Conservation (phyloP, 257 asterid species). For the Lycium ferocissimum region DNA sequence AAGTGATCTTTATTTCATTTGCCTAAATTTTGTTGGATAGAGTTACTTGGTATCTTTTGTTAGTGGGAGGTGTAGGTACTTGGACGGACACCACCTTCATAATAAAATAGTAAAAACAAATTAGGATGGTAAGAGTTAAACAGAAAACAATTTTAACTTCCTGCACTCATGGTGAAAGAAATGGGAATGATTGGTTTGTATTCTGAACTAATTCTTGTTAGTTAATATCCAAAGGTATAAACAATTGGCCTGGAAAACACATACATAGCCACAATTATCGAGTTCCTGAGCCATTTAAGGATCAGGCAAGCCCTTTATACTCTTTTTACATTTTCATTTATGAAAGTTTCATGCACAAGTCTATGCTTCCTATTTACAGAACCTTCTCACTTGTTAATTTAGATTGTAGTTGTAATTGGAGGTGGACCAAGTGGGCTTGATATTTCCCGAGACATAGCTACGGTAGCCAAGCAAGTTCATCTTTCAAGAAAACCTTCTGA, state of each 20-base stretch:
- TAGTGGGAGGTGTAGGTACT: neutral
- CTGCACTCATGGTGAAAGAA: neutral
- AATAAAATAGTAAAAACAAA: neutral
- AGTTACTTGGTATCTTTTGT: neutral
- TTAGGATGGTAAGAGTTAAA: neutral
- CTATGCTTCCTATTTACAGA: neutral
- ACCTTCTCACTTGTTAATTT: neutral
- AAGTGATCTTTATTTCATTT: neutral
- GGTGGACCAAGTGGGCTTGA: constrained; percentile 61
- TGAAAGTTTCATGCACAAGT: neutral
- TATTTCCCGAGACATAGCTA: constrained; percentile 53
- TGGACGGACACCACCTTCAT: neutral
- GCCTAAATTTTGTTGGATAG: too few relatives aligned
- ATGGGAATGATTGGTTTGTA: neutral
- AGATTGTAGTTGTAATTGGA: constrained; percentile 81
- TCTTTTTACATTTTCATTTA: neutral
- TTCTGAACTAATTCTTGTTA: neutral
- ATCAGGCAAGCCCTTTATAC: constrained; percentile 45
- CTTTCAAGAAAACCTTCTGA: constrained; percentile 57
- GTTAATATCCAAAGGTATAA: constrained; percentile 47
- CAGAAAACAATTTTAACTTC: neutral
- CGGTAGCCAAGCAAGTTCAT: constrained; percentile 65
- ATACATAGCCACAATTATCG: constrained; percentile 74
- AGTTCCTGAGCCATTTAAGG: constrained; percentile 56
- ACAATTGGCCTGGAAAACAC: constrained; percentile 71